phyloP scores from a whole-genome alignment of 2,329 filamentous ascomycete genomes.

The Trichoderma guizhouense region DNA sequence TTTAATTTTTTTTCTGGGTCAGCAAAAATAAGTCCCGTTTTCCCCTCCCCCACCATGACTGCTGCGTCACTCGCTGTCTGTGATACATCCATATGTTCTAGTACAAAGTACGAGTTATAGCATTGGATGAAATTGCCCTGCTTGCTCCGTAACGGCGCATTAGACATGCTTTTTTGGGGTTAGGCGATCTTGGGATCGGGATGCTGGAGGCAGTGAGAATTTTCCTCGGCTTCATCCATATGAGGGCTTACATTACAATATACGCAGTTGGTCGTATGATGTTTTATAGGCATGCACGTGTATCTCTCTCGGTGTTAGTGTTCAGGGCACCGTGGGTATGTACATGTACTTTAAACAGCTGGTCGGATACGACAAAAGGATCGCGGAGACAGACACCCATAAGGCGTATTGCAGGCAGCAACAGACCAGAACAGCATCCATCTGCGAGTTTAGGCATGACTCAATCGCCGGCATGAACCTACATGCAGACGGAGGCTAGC shows the following conservation, averaged over 20 bases:
- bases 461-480: background rate
- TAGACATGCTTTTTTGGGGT: background rate
- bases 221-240: background rate
- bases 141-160: background rate
- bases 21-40: background rate
- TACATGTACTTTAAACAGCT: background rate
- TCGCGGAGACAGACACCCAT: background rate
- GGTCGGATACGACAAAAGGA: background rate
- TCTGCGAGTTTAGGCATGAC: background rate
- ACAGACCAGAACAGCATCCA: background rate
- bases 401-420: background rate
- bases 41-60: background rate
- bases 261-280: background rate
- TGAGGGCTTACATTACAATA: background rate
- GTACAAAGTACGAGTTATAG: background rate
- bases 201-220: background rate
- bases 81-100: background rate
- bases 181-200: background rate
- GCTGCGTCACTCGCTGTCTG: conserved; percentile 1
- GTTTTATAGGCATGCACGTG: background rate
- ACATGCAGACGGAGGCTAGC: background rate
- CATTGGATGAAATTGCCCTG: background rate
- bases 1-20: conserved; percentile 1
- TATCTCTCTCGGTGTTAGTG: background rate
- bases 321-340: background rate